Conservation (phyloP, 1,284 basidiomycete species). For the Rugiboletus extremiorientalis region DNA sequence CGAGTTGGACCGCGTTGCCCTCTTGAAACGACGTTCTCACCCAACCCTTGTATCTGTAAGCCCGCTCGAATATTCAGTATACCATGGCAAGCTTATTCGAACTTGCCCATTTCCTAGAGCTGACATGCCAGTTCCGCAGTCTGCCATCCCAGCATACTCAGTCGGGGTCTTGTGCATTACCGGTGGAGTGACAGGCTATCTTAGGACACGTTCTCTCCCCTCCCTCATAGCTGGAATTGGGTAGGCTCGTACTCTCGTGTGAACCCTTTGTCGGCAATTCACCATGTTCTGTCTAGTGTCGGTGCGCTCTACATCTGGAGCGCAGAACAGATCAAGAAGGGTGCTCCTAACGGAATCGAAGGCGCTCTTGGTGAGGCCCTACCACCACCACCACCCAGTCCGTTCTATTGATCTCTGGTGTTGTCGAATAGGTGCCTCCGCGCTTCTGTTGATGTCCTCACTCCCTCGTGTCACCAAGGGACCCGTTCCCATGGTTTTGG, state of each 20-base stretch:
- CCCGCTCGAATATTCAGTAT: slow-evolving; percentile 12
- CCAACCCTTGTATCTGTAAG: slow-evolving; percentile 22
- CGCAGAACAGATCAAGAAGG: slow-evolving; percentile 71
- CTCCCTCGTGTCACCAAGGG: slow-evolving; percentile 74
- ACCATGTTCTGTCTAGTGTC: slow-evolving; percentile 46
- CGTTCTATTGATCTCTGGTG: neutral
- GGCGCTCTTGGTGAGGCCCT: slow-evolving; percentile 63
- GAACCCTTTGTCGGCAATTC: neutral
- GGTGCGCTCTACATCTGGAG: slow-evolving; percentile 77
- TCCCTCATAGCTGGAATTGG: slow-evolving; percentile 80
- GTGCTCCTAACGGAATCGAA: slow-evolving; percentile 71
- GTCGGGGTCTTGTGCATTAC: slow-evolving; percentile 79
- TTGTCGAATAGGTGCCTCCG: slow-evolving; percentile 62
- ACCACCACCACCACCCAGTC: neutral
- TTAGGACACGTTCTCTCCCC: slow-evolving; percentile 68
- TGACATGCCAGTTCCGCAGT: slow-evolving; percentile 46
- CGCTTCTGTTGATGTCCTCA: slow-evolving; percentile 76
- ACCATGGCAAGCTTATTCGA: slow-evolving; percentile 32
- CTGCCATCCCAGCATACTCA: slow-evolving; percentile 77
- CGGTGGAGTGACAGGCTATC: slow-evolving; percentile 74
- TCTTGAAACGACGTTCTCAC: neutral
- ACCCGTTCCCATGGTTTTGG: slow-evolving; percentile 70
- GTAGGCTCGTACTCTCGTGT: slow-evolving; percentile 37
- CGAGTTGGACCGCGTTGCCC: neutral
- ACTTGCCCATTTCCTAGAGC: slow-evolving; percentile 8